Conservation (phyloP, 345 rosid genomes). For the Combretum micranthum region DNA sequence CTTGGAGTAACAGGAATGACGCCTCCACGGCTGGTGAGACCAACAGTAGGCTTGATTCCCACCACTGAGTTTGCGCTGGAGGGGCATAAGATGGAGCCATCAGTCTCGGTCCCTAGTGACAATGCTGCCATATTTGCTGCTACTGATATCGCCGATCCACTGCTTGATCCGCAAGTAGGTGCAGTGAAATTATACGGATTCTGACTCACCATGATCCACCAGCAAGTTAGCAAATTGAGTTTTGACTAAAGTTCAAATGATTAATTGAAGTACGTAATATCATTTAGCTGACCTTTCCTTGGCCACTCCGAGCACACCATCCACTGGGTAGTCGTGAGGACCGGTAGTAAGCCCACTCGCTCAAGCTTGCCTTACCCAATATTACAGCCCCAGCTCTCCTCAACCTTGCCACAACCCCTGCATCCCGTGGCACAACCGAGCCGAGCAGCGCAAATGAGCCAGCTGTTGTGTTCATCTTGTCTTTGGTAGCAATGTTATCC, state of each 20-base stretch:
- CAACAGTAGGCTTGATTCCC: slow-evolving; percentile 66
- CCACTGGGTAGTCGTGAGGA: slow-evolving; percentile 19
- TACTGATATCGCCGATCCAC: slow-evolving; percentile 68
- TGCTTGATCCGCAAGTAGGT: slow-evolving; percentile 61
- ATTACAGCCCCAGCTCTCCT: slow-evolving; percentile 58
- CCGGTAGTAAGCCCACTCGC: slow-evolving; percentile 54
- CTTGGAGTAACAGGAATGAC: slow-evolving; percentile 53
- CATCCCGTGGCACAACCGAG: slow-evolving; percentile 52
- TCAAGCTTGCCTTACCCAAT: slow-evolving; percentile 71
- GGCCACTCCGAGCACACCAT: slow-evolving; percentile 53
- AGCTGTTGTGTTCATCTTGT: slow-evolving; percentile 63
- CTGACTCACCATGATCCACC: slow-evolving; percentile 18
- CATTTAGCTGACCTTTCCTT: slow-evolving; percentile 43
- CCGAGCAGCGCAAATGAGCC: slow-evolving; percentile 63
- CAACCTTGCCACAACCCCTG: slow-evolving; percentile 52
- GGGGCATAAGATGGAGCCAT: slow-evolving; percentile 62
- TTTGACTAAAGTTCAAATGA: background rate
- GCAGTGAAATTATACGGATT: slow-evolving; percentile 61
- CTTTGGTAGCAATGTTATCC: slow-evolving; percentile 59
- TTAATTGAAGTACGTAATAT: too few species aligned
- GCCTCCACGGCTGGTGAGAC: slow-evolving; percentile 69
- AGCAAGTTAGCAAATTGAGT: background rate
- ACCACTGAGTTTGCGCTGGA: slow-evolving; percentile 49
- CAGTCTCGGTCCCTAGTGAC: slow-evolving; percentile 65
- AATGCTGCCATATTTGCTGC: slow-evolving; percentile 62